Conservation (phyloP, 2,329 filamentous ascomycete genomes). For the Fusarium mexicanum region DNA sequence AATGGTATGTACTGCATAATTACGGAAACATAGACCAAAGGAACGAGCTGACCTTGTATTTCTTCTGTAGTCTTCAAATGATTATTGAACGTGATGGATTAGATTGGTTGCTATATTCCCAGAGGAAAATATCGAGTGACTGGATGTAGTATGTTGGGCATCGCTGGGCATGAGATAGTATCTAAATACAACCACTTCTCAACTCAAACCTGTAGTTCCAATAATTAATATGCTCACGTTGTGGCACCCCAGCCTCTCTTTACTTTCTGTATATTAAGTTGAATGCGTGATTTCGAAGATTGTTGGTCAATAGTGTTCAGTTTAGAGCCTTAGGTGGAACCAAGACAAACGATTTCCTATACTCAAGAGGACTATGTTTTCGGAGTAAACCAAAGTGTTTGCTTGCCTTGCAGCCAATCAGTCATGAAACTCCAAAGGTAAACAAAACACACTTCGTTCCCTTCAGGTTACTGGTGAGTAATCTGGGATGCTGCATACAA, state of each 20-base stretch:
- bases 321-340: background rate
- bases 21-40: background rate
- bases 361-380: background rate
- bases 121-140: background rate
- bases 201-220: background rate
- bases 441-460: background rate
- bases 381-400: background rate
- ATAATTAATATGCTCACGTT: too few relatives aligned
- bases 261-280: background rate
- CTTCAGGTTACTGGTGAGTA: background rate
- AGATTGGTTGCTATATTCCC: background rate
- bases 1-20: background rate
- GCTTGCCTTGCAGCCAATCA: too few relatives aligned
- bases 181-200: background rate
- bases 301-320: background rate
- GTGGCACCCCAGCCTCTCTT: background rate
- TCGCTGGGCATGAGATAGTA: background rate
- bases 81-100: background rate
- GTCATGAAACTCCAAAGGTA: background rate
- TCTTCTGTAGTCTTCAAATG: background rate
- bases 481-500: background rate
- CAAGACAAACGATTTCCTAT: background rate
- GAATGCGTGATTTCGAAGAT: background rate
- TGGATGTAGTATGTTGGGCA: background rate
- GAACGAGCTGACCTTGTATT: background rate